Percentiles rank a stretch among this genome's conserved stretches.
These are phyloP conservation scores for Babesia ovata DNA, from an alignment of 169 alveolate species.

Conservation along the genomic window DNA sequence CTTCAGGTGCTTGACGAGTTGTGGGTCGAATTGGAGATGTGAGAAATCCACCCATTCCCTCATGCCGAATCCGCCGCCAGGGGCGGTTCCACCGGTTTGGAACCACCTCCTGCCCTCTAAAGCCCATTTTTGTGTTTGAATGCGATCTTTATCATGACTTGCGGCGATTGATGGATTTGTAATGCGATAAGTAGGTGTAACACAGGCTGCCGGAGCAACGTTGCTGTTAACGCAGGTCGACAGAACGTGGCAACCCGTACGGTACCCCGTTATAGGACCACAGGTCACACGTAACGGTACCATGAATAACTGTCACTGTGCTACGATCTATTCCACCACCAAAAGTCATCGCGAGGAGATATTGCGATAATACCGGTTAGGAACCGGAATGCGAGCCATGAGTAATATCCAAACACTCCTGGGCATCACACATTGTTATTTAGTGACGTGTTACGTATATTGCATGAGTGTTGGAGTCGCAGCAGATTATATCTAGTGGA, in stretches of 20 bases:
- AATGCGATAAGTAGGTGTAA: not conserved
- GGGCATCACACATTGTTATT: too few species aligned
- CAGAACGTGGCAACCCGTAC: not conserved
- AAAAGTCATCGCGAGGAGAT: too few species aligned
- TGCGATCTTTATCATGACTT: too few species aligned
- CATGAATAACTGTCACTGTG: not conserved
- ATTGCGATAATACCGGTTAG: too few species aligned
- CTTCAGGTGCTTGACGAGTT: slow-evolving; percentile 35
- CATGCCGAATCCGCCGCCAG: slow-evolving; percentile 7
- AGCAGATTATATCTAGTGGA: too few species aligned
- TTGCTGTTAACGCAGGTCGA: not conserved
- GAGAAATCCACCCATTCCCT: slow-evolving; percentile 40
- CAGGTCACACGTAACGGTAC: not conserved
- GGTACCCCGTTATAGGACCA: not conserved
- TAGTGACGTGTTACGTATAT: too few species aligned
- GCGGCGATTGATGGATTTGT: not conserved
- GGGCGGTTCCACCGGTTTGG: not conserved
- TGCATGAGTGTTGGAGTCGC: too few species aligned
- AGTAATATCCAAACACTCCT: too few species aligned
- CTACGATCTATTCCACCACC: too few species aligned
- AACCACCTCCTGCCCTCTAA: not conserved
- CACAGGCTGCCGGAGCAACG: not conserved
- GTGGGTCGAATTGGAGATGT: slow-evolving; percentile 16
- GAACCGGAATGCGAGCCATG: too few species aligned
- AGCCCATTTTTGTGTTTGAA: not conserved